These are phyloP conservation scores for Phyllosticta paracitricarpa DNA, from an alignment of 2,329 filamentous ascomycete genomes.

Conservation along the genomic window DNA sequence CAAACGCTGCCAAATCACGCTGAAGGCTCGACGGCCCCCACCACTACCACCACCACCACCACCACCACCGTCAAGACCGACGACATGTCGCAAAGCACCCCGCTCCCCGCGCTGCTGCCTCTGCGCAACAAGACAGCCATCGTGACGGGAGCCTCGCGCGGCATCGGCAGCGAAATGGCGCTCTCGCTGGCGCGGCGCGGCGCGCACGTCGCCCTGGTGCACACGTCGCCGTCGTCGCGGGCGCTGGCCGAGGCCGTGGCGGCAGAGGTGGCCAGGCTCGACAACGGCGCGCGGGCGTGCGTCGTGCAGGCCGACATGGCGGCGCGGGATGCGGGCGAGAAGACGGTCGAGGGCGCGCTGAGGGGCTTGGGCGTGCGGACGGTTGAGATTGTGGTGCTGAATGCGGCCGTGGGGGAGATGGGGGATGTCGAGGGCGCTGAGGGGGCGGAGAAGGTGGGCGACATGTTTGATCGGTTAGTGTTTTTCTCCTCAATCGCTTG, in stretches of 20 bases:
- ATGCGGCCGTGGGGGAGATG: background rate
- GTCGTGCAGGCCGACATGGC: background rate
- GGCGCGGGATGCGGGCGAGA: background rate
- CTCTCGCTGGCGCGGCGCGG: conserved; percentile 31
- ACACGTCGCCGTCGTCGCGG: background rate
- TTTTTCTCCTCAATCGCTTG: background rate
- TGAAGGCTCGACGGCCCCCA: background rate
- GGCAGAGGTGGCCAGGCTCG: background rate
- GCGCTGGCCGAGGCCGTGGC: background rate
- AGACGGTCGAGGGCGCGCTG: background rate
- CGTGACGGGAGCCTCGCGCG: conserved; percentile 35
- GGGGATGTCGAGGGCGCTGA: background rate
- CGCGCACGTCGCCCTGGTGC: conserved; percentile 23
- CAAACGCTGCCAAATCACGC: background rate
- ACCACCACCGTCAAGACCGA: background rate
- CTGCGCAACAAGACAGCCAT: conserved; percentile 30
- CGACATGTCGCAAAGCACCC: background rate
- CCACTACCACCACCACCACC: background rate
- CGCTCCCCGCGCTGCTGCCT: background rate
- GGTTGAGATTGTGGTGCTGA: background rate
- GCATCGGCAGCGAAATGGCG: conserved; percentile 37
- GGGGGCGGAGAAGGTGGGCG: background rate
- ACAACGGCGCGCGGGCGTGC: background rate
- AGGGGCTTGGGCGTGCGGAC: background rate
- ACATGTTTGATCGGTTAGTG: background rate